These are phyloP conservation scores for Lophiostoma macrostomum DNA, from an alignment of 495 filamentous ascomycete genomes.

Conservation along the genomic window DNA sequence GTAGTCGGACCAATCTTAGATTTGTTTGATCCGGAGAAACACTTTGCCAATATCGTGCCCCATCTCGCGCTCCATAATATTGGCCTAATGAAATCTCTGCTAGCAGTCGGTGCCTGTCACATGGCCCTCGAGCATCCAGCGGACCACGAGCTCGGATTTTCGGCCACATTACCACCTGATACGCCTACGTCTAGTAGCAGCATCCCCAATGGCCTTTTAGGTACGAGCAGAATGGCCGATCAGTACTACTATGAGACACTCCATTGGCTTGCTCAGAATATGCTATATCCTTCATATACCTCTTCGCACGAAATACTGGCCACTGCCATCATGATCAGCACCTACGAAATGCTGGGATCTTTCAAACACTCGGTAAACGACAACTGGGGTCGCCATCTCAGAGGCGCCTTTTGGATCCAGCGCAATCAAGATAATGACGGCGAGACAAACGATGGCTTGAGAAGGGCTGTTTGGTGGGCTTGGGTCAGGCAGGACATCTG, in stretches of 20 bases:
- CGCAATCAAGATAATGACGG: slow-evolving; percentile 41
- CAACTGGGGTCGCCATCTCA: slow-evolving; percentile 41
- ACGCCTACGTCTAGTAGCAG: too few species aligned
- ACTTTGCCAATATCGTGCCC: slow-evolving; percentile 13
- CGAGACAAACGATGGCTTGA: slow-evolving; percentile 37
- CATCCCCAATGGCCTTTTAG: too few species aligned
- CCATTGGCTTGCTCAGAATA: slow-evolving; percentile 39
- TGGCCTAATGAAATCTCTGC: slow-evolving; percentile 15
- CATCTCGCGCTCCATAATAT: slow-evolving; percentile 17
- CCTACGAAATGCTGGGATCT: slow-evolving; percentile 36
- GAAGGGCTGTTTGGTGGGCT: slow-evolving; percentile 43
- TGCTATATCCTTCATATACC: slow-evolving; percentile 38
- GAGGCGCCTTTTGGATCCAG: slow-evolving; percentile 42
- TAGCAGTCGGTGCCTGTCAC: slow-evolving; percentile 19
- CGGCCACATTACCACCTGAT: too few species aligned
- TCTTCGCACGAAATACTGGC: slow-evolving; percentile 39
- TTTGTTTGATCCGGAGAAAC: slow-evolving; percentile 15
- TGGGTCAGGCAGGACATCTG: slow-evolving; percentile 42
- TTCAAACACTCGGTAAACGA: slow-evolving; percentile 16
- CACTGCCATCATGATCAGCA: slow-evolving; percentile 39
- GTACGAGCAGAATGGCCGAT: too few species aligned
- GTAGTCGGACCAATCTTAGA: slow-evolving; percentile 12
- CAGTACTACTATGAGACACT: slow-evolving; percentile 44
- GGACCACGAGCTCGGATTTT: too few species aligned
- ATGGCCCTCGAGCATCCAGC: slow-evolving; percentile 17